Base-by-base conservation (phyloP, 257 asterid genomes). In the Rhazya stricta region DNA sequence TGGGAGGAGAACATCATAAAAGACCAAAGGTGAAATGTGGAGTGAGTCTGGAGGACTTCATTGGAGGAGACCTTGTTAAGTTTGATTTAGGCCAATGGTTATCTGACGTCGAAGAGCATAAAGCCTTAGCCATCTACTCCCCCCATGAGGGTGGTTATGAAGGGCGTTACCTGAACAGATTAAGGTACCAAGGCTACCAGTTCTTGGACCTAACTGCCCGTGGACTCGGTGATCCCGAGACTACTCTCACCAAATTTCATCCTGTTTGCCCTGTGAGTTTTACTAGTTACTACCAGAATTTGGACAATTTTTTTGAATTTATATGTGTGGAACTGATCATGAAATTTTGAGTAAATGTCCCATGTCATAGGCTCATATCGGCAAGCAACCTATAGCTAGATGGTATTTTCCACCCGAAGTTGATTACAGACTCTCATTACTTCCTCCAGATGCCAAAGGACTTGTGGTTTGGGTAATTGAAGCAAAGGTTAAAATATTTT, bases 331-430 rank as follows among this genome's bases (percentile, higher is more conserved):
- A 36, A 19, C 16, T 39, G 7, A 48, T 27, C 36, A 29, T 50
- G 30, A 50, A 27, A 43, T 45, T 37, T 16, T 25, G 61, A 34
- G 30, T n/a, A n/a, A 62, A 58, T 45, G 23, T 43, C 1, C 10
- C 27, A 30, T 54, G 5, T 30, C 81, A 79, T 84, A 92, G 98
- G 85, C 98, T 76, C 96, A 92, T 61, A 56, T 92, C 1, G 98
- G 98, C 41, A 92, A 92, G 89, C 97, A 89, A 57, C 98, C 97
- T 18, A 92, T 92, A 66, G 96, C 97, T 2, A 87, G 98, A 79
- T 92, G 97, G 98, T 91, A 91, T 82, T 91, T 86, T 67, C 97
- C 98, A 25, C 98, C 98, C 0, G 98, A 92, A 83, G 96, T 92
- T 53, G 98, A 92, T 80, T 91, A 89, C 41, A 84, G 98, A 84